Evolutionary conservation across 306 rosid genomes (phyloP), one percentile per base, ranked within the genome.

Genomic region (Prunus salicina): DNA sequence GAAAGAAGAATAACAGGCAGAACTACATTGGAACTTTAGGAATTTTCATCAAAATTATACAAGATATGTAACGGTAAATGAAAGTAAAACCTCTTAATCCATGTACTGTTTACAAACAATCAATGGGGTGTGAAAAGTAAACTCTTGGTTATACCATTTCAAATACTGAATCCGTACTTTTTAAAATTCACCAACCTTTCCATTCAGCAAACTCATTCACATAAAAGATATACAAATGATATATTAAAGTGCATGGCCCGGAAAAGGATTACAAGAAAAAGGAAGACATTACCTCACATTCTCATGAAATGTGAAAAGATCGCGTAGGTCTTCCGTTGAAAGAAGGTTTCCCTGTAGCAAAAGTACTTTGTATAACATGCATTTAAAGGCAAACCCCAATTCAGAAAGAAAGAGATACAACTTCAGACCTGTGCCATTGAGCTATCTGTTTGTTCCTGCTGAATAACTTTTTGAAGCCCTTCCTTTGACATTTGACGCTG

Each of bases 401-500:
- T 68, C 67, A 67, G 73, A 38, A 77, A 45, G 69, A 72, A 64
- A 67, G 76, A 83, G 66, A 78, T 67, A 61, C 66, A 34, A 76
- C 74, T 76, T 25, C 69, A 30, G 20, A 92, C 98, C 96, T 90
- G 95, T 41, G 88, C 72, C 72, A 56, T 79, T 28, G 61, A 74
- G 79, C 72, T 87, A 70, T 92, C 89, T 22, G 88, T 82, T 83
- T 84, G 91, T 84, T 89, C 98, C 75, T 81, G 84, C 85, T 94
- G 98, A 77, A 94, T 94, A 82, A 94, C 98, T 82, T 94, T 94
- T 77, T 94, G 98, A 67, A 94, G 86, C 81, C 98, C 98, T 94
- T 94, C 97, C 88, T 94, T 94, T 74, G 97, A 88, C 98, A 94
- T 92, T 86, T 94, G 98, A 73, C 98, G 96, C 92, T 92, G 97